Percentiles rank a stretch among this genome's conserved stretches.
Conservation (phyloP, 2,329 filamentous ascomycete species). For the Colletotrichum tabaci region DNA sequence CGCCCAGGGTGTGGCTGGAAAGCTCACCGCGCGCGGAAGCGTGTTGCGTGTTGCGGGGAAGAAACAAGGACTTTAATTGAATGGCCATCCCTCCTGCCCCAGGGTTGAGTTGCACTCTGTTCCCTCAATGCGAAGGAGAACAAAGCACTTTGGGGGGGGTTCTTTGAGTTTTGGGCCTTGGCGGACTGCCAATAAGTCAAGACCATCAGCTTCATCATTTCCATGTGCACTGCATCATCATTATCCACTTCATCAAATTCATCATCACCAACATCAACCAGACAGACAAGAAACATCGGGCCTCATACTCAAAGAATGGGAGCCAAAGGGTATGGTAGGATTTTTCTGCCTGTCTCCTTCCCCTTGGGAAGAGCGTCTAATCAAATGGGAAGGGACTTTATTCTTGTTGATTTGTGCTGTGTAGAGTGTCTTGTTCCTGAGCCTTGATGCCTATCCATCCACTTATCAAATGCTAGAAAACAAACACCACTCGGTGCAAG, state of each 20-base stretch:
- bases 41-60: slow-evolving; percentile 41
- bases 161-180: no score
- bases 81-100: slow-evolving; percentile 2
- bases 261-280: neutral
- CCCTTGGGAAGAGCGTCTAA: slow-evolving; percentile 17
- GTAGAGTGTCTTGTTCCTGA: slow-evolving; percentile 41
- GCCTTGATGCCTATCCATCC: slow-evolving; percentile 41
- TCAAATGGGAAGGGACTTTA: slow-evolving; percentile 33
- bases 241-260: no score
- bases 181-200: neutral
- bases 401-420: slow-evolving; percentile 37
- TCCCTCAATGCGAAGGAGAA: neutral
- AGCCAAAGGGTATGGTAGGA: slow-evolving; percentile 30
- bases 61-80: slow-evolving; percentile 43
- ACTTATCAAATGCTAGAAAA: slow-evolving; percentile 31
- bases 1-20: slow-evolving; percentile 40
- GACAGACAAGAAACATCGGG: no score
- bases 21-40: slow-evolving; percentile 29
- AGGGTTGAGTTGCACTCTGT: neutral
- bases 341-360: slow-evolving; percentile 32
- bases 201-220: neutral
- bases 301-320: no score
- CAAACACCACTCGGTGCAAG: slow-evolving; percentile 42
- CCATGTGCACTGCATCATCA: no score
- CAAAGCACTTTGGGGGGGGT: neutral